Evolutionary conservation across 2,329 filamentous ascomycete genomes (phyloP).

Genomic region (Aureobasidium sp.): DNA sequence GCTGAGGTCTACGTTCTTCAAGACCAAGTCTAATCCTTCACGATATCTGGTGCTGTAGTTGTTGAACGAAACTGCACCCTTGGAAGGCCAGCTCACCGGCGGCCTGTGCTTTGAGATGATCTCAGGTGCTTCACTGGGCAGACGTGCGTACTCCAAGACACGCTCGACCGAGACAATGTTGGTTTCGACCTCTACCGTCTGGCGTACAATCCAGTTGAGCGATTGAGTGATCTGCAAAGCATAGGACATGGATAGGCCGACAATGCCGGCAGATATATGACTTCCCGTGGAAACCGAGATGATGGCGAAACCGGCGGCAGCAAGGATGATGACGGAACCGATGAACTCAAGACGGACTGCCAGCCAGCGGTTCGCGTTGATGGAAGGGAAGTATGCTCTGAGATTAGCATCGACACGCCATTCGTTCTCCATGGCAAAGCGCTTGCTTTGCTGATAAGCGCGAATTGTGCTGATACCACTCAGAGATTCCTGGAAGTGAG

Average conservation of each 20-base stretch:
- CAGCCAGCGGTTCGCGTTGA: slow-evolving; percentile 84
- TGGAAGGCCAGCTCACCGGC: slow-evolving; percentile 81
- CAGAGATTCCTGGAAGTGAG: slow-evolving; percentile 95
- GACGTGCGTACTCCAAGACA: slow-evolving; percentile 84
- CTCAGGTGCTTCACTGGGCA: slow-evolving; percentile 90
- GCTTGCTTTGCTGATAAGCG: slow-evolving; percentile 78
- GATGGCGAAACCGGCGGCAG: slow-evolving; percentile 73
- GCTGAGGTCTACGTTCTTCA: slow-evolving; percentile 84
- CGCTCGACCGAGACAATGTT: slow-evolving; percentile 98
- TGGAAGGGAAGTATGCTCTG: slow-evolving; percentile 88
- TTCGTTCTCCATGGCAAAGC: slow-evolving; percentile 90
- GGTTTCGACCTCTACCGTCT: slow-evolving; percentile 99
- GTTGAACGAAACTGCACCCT: slow-evolving; percentile 80
- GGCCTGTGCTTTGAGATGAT: slow-evolving; percentile 82
- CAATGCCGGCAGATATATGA: slow-evolving; percentile 59
- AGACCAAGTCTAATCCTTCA: slow-evolving; percentile 76
- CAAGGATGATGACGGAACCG: slow-evolving; percentile 85
- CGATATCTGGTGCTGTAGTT: slow-evolving; percentile 94
- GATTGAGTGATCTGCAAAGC: slow-evolving; percentile 94
- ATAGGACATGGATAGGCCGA: slow-evolving; percentile 94
- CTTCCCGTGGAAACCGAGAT: slow-evolving; percentile 64
- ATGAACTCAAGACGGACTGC: slow-evolving; percentile 93
- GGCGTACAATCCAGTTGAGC: slow-evolving; percentile 97
- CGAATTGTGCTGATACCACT: slow-evolving; percentile 92
- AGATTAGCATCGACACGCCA: slow-evolving; percentile 95